Evolutionary conservation across 371 early-diverging fungal species (phyloP).

Genomic region (Rhizomucor miehei): DNA sequence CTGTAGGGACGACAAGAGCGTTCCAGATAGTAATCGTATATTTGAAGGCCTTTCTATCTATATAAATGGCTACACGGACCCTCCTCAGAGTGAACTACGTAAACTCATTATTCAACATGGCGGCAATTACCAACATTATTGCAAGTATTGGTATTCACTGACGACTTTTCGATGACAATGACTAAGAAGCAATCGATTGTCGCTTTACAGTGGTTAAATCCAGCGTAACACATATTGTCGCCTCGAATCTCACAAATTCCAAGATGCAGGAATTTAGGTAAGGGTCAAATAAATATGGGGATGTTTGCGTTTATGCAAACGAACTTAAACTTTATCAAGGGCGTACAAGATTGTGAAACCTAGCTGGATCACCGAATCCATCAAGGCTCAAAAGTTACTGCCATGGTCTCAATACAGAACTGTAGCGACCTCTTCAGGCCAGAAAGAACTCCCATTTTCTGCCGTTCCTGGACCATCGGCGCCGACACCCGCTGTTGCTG

Average conservation of each 20-base stretch:
- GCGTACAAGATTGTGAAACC: conserved; percentile 75
- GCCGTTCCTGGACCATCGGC: background rate
- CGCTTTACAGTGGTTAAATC: conserved; percentile 49
- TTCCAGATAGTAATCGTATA: conserved; percentile 33
- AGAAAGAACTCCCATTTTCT: conserved; percentile 23
- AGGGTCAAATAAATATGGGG: background rate
- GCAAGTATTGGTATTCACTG: conserved; percentile 15
- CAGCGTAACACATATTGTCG: conserved; percentile 67
- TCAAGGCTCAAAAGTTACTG: conserved; percentile 52
- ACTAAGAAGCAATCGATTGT: no score
- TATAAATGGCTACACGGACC: conserved; percentile 69
- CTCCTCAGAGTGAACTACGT: conserved; percentile 57
- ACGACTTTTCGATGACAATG: no score
- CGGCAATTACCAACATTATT: conserved; percentile 59
- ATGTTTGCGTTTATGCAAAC: background rate
- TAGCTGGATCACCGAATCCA: conserved; percentile 74
- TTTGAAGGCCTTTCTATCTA: conserved; percentile 61
- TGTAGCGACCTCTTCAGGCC: conserved; percentile 11
- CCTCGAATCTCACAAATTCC: conserved; percentile 62
- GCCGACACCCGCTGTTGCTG: background rate
- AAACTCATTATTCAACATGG: conserved; percentile 57
- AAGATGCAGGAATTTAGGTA: conserved; percentile 69
- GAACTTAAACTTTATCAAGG: conserved; percentile 18
- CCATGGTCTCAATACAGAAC: conserved; percentile 65
- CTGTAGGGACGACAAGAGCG: conserved; percentile 17